Evolutionary conservation across 176 grass and related monocot genomes (phyloP), one percentile per base, ranked within the genome.

Genomic region (Bonia amplexicaulis): DNA sequence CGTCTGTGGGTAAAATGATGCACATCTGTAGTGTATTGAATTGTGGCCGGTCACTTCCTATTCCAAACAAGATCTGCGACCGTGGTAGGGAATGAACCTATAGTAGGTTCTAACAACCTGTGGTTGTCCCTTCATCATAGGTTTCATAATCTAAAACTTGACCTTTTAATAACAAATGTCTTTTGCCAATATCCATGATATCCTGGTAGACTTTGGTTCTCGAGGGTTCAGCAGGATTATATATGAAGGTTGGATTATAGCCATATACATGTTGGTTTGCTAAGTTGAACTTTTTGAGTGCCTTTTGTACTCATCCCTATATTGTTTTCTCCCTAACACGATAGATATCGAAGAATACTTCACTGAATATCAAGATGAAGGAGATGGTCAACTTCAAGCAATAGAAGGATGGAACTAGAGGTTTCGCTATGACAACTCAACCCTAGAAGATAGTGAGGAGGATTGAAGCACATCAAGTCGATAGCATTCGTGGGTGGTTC

Each of bases 61-160:
- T 59, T 59, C 0, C 0, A 0, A 1, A 10, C 0, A 59, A 3
- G 3, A 12, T 25, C 3, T 59, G 1, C 0, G 3, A 12, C 0
- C 9, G 0, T 3, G 1, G 3, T 0, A 5, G 3, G 3, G 12
- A 12, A 60, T n/a, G 10, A 25, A 25, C 57, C 9, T 25, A 5
- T 25, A 12, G 57, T 10, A 60, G 1, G 57, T 12, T 25, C 9
- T 12, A 17, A 20, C 2, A 1, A 12, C 57, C 3, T 25, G 3
- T 5, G 3, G 1, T 25, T 1, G 3, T 10, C 10, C 11, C 5
- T 16, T 52, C 0, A 16, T 52, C 49, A 52, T 52, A 52, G 0
- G 16, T 52, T 17, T 52, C 49, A 52, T 52, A 52, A 52, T 16
- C 49, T 52, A 19, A 53, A 53, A 19, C 16, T 2, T 53, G 51